Evolutionary conservation across 345 rosid species (phyloP).

Genomic region (Syzygium grande): DNA sequence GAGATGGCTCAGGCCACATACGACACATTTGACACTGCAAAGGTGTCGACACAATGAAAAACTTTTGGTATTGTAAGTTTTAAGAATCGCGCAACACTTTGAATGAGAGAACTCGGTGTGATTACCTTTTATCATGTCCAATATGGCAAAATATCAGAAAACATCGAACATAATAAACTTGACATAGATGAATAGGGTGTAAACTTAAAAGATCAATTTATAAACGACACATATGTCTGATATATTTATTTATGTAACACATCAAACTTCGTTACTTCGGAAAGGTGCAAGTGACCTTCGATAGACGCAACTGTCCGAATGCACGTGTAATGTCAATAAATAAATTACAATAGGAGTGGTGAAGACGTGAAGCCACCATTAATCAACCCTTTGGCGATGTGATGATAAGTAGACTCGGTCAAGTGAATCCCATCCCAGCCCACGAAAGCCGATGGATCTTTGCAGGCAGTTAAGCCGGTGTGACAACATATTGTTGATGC

Average conservation of each 20-base stretch:
- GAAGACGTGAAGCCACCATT: constrained; percentile 15
- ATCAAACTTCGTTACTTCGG: not conserved
- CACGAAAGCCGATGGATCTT: constrained; percentile 26
- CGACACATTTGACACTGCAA: constrained; percentile 54
- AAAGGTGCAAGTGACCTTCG: not conserved
- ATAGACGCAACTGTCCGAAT: not conserved
- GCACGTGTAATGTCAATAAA: not conserved
- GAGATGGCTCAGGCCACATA: constrained; percentile 79
- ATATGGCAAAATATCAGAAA: not conserved
- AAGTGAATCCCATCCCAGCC: constrained; percentile 71
- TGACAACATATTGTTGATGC: constrained; percentile 39
- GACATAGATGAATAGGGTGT: not conserved
- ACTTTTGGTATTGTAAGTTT: not conserved
- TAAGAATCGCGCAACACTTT: not conserved
- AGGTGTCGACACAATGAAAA: constrained; percentile 17
- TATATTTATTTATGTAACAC: not conserved
- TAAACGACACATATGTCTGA: not conserved
- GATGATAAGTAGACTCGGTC: constrained; percentile 54
- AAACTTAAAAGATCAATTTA: not conserved
- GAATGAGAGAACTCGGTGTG: not conserved
- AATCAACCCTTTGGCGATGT: constrained; percentile 30
- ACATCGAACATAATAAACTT: not conserved
- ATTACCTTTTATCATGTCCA: not conserved
- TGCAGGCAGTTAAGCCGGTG: constrained; percentile 30
- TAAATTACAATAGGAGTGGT: not conserved